Percentiles rank a stretch among this genome's conserved stretches.
These are phyloP conservation scores for Botrytis cinerea DNA, from an alignment of 2,329 filamentous ascomycete genomes.

Conservation along the genomic window DNA sequence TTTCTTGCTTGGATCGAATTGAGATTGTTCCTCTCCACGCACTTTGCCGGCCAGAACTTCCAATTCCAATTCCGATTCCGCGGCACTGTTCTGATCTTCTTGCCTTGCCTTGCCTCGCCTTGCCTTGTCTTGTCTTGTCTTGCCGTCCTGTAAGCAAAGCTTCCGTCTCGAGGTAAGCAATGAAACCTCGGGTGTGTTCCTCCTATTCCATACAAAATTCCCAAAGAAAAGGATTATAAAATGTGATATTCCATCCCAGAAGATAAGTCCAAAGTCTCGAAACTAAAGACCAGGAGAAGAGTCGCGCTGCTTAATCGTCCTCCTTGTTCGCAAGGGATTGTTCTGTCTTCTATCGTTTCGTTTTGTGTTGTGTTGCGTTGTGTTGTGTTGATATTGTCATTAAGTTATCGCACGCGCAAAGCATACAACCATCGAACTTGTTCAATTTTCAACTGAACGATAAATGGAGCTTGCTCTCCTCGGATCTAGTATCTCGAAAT, in stretches of 20 bases:
- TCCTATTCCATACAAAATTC: not conserved
- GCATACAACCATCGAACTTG: not conserved
- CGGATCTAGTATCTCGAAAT: not conserved
- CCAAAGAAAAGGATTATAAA: not conserved
- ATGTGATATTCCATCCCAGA: not conserved
- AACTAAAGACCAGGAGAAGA: not conserved
- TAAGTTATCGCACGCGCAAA: constrained; percentile 12
- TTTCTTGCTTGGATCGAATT: constrained; percentile 1
- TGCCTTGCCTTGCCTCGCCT: not conserved
- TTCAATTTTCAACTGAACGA: not conserved
- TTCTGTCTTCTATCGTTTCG: too few species aligned
- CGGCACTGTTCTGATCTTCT: not conserved
- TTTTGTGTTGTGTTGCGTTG: not conserved
- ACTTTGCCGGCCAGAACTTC: not conserved
- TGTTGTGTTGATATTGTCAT: not conserved
- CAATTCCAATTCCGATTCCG: not conserved
- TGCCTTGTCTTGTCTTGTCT: not conserved
- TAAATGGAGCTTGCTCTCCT: not conserved
- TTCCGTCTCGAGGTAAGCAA: constrained; percentile 16
- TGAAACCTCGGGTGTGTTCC: not conserved
- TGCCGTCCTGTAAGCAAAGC: constrained; percentile 14
- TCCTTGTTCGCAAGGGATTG: not conserved
- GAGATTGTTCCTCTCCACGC: not conserved
- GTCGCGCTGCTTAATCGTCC: not conserved
- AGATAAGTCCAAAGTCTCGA: not conserved